Conservation (phyloP, 2,329 filamentous ascomycete species). For the Scleromitrula shiraiana region DNA sequence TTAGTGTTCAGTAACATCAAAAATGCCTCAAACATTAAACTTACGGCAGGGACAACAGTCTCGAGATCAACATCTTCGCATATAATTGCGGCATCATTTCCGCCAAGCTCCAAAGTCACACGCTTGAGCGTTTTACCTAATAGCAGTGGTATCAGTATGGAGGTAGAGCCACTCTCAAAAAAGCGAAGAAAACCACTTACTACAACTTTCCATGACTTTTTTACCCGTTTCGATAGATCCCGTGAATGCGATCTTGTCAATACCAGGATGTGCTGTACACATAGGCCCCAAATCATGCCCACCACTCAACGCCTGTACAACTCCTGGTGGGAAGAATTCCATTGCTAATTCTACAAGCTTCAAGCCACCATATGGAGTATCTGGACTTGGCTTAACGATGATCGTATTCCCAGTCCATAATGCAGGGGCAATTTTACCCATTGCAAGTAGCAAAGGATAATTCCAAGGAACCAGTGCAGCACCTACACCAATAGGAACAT, state of each 20-base stretch:
- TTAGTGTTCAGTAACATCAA: background rate
- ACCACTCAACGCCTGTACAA: constrained; percentile 36
- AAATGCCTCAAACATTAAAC: background rate
- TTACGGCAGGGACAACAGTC: constrained; percentile 30
- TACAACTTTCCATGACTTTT: constrained; percentile 36
- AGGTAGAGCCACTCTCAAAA: background rate
- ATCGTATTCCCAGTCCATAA: constrained; percentile 44
- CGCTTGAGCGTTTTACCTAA: constrained; percentile 43
- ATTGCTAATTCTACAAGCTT: constrained; percentile 44
- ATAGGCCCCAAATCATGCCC: constrained; percentile 43
- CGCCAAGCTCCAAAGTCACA: constrained; percentile 35
- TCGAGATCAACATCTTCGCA: constrained; percentile 43
- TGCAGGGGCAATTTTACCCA: constrained; percentile 42
- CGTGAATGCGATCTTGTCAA: constrained; percentile 52
- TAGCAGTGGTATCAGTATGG: constrained; percentile 12
- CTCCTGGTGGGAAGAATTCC: constrained; percentile 42
- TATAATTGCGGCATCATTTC: constrained; percentile 47
- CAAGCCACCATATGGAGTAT: constrained; percentile 43
- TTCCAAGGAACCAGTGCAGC: constrained; percentile 55
- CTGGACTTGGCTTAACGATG: constrained; percentile 50
- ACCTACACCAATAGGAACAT: constrained; percentile 40
- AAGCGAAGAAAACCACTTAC: background rate
- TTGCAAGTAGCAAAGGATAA: constrained; percentile 40
- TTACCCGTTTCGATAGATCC: constrained; percentile 45
- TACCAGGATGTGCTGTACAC: constrained; percentile 45